Conservation (phyloP, 139 green algal genomes). For the Spirogloea muscicola region DNA sequence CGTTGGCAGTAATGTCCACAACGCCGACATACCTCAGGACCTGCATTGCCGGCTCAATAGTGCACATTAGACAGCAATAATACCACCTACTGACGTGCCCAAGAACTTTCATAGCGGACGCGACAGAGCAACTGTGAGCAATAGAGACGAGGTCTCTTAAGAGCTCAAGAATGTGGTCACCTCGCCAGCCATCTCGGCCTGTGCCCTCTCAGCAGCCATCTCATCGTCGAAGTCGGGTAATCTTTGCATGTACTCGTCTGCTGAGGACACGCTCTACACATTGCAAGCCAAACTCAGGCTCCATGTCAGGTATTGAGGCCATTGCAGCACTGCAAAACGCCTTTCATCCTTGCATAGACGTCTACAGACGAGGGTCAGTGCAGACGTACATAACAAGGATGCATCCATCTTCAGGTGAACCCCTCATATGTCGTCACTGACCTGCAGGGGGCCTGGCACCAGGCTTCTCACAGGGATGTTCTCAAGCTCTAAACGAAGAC, state of each 20-base stretch:
- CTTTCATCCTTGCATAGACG: too few species aligned
- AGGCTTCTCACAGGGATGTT: conserved; percentile 82
- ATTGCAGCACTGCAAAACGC: background rate
- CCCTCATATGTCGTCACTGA: background rate
- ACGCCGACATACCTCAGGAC: conserved; percentile 89
- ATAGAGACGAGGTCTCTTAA: too few species aligned
- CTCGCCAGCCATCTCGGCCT: conserved; percentile 76
- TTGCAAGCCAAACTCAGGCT: background rate
- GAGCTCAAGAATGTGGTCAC: conserved; percentile 13
- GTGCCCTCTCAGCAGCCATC: conserved; percentile 63
- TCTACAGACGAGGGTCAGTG: too few species aligned
- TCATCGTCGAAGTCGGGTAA: conserved; percentile 86
- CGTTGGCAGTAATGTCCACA: conserved; percentile 70
- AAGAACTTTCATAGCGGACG: background rate
- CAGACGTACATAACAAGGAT: too few species aligned
- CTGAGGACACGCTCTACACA: conserved; percentile 24
- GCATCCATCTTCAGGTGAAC: background rate
- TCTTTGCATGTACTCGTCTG: conserved; percentile 75
- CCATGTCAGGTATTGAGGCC: background rate
- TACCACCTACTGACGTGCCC: background rate
- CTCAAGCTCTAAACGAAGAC: conserved; percentile 78
- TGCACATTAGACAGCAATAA: background rate
- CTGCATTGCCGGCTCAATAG: background rate
- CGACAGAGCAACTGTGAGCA: conserved; percentile 38
- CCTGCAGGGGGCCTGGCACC: conserved; percentile 66